These are phyloP conservation scores for Vaccinium macrocarpon DNA, from an alignment of 148 eudicot genomes.

Conservation along the genomic window DNA sequence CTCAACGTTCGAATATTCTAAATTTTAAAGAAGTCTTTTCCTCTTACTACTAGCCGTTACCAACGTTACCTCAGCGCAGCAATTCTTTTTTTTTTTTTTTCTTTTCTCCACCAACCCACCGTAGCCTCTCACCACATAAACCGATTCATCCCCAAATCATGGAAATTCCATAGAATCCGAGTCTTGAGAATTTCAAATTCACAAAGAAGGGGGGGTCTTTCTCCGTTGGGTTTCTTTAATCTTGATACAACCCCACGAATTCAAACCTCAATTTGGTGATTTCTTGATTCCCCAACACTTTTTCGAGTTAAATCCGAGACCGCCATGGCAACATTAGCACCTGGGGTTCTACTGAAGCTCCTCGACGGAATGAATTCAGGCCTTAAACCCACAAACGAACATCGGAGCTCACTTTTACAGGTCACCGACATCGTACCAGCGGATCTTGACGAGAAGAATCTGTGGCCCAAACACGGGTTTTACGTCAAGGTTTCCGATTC, in stretches of 20 bases:
- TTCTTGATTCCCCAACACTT: background rate
- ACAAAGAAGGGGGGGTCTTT: background rate
- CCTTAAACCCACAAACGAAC: conserved; percentile 64
- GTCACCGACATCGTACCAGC: conserved; percentile 90
- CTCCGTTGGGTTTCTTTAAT: background rate
- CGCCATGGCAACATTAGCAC: conserved; percentile 66
- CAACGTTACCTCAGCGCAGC: background rate
- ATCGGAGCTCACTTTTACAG: conserved; percentile 73
- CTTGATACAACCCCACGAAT: background rate
- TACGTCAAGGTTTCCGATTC: conserved; percentile 84
- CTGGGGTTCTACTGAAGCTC: conserved; percentile 74
- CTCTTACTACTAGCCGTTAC: conserved; percentile 34
- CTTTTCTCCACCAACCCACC: background rate
- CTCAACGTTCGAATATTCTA: conserved; percentile 43
- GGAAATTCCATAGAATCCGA: background rate
- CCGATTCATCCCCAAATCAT: conserved; percentile 9
- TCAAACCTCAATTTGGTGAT: background rate
- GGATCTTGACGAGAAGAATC: conserved; percentile 78
- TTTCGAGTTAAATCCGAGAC: background rate
- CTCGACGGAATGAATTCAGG: conserved; percentile 68
- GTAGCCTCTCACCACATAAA: background rate
- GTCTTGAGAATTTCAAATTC: background rate
- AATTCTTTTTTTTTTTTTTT: background rate
- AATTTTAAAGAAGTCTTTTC: conserved; percentile 25
- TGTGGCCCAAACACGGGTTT: conserved; percentile 80